Conservation (phyloP, 352 stramenopile genomes). For the Pythium folliculosum region DNA sequence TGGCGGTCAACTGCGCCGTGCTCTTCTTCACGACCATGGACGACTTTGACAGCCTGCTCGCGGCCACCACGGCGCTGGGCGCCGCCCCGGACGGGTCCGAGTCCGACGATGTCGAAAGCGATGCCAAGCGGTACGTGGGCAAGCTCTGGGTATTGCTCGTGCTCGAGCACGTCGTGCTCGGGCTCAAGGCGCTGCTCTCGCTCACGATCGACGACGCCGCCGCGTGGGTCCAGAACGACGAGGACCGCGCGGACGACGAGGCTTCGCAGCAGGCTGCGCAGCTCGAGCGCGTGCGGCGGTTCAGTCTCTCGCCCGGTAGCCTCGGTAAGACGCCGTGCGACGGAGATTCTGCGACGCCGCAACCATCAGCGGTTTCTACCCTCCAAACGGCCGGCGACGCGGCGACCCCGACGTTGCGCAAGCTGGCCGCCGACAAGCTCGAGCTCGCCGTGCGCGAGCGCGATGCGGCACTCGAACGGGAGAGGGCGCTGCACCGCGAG, state of each 20-base stretch:
- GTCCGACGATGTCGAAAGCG: conserved; percentile 1
- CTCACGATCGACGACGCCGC: conserved; percentile 70
- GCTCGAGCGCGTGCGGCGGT: conserved; percentile 8
- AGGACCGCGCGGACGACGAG: conserved; percentile 56
- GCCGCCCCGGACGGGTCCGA: not conserved
- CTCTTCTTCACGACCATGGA: conserved; percentile 70
- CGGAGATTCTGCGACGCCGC: not conserved
- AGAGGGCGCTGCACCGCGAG: conserved; percentile 31
- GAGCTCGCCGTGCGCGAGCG: conserved; percentile 38
- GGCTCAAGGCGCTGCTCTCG: conserved; percentile 62
- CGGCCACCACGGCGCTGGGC: conserved; percentile 23
- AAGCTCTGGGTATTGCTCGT: conserved; percentile 65
- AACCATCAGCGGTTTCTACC: not conserved
- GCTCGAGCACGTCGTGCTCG: conserved; percentile 71
- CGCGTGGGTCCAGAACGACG: conserved; percentile 72
- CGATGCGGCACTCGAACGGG: conserved; percentile 42
- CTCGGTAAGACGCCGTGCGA: not conserved
- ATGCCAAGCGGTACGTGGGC: conserved; percentile 35
- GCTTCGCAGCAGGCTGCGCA: conserved; percentile 26
- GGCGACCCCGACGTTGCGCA: not conserved
- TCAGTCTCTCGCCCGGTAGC: not conserved
- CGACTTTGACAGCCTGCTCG: conserved; percentile 63
- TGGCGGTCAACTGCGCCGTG: conserved; percentile 75
- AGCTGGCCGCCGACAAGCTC: conserved; percentile 50
- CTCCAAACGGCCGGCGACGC: not conserved